Conservation (phyloP, 352 stramenopile genomes). For the Elongisporangium senticosum region DNA sequence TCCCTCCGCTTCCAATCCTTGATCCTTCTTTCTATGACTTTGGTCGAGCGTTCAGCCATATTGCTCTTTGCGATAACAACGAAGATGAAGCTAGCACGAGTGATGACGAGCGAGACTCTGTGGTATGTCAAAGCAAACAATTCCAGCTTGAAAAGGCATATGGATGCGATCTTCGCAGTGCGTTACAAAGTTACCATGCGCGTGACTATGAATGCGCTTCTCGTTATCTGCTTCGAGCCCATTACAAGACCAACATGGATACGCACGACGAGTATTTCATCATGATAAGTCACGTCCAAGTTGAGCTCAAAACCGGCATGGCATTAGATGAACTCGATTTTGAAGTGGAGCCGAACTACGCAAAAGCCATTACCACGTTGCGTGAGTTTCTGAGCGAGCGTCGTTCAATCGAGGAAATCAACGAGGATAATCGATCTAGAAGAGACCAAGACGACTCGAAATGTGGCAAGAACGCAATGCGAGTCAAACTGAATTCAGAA, state of each 20-base stretch:
- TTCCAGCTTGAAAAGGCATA: conserved; percentile 10
- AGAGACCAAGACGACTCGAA: not conserved
- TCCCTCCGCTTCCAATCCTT: conserved; percentile 25
- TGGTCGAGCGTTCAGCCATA: conserved; percentile 14
- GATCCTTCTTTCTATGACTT: conserved; percentile 37
- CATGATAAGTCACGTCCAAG: conserved; percentile 35
- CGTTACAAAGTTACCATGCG: conserved; percentile 7
- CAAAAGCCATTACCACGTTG: conserved; percentile 18
- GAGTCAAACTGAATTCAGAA: not conserved
- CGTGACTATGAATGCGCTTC: conserved; percentile 17
- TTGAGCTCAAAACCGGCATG: conserved; percentile 6
- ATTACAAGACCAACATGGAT: conserved; percentile 49
- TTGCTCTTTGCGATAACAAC: conserved; percentile 8
- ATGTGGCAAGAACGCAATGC: not conserved
- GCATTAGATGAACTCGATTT: not conserved
- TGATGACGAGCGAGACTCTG: not conserved
- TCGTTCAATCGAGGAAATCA: conserved; percentile 13
- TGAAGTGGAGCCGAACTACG: not conserved
- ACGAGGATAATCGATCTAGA: conserved; percentile 4
- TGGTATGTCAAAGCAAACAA: conserved; percentile 1
- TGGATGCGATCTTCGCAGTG: conserved; percentile 14
- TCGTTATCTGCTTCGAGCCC: conserved; percentile 28
- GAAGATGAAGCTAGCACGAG: not conserved
- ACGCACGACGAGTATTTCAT: conserved; percentile 47
- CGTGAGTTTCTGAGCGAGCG: conserved; percentile 34